Evolutionary conservation across 2,329 filamentous ascomycete genomes (phyloP).

Genomic region (Paraconiothyrium brasiliense): DNA sequence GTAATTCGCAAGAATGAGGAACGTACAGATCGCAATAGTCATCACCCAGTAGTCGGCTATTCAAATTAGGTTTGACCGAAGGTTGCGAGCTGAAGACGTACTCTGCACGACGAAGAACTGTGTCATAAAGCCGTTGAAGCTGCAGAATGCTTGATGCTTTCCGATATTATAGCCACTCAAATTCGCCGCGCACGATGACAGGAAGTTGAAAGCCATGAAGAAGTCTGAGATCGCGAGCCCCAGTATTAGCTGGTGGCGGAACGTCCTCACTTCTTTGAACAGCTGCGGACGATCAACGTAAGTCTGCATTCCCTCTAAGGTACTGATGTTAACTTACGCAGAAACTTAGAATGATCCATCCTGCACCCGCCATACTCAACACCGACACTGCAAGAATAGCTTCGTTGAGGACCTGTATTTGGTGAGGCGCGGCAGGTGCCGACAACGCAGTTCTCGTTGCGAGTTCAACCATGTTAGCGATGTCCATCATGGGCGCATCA

Average conservation of each 20-base stretch:
- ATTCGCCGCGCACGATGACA: constrained; percentile 50
- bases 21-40: constrained; percentile 54
- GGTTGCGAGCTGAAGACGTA: constrained; percentile 22
- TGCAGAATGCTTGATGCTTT: constrained; percentile 47
- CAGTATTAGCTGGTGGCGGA: constrained; percentile 55
- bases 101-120: constrained; percentile 57
- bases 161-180: constrained; percentile 45
- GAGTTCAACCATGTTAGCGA: neutral
- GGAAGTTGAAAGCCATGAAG: constrained; percentile 54
- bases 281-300: constrained; percentile 31
- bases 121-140: constrained; percentile 55
- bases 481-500: neutral
- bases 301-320: neutral
- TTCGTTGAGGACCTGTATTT: constrained; percentile 25
- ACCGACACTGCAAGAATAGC: constrained; percentile 48
- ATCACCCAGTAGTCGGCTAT: constrained; percentile 57
- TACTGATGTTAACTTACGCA: constrained; percentile 23
- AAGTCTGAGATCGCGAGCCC: constrained; percentile 55
- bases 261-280: constrained; percentile 51
- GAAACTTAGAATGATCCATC: constrained; percentile 53
- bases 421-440: constrained; percentile 17
- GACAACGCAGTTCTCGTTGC: constrained; percentile 22
- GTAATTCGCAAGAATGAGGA: constrained; percentile 52
- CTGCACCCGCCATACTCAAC: constrained; percentile 48
- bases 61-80: neutral